These are phyloP conservation scores for Lotmaria passim DNA, from an alignment of 208 protist species.

Conservation along the genomic window DNA sequence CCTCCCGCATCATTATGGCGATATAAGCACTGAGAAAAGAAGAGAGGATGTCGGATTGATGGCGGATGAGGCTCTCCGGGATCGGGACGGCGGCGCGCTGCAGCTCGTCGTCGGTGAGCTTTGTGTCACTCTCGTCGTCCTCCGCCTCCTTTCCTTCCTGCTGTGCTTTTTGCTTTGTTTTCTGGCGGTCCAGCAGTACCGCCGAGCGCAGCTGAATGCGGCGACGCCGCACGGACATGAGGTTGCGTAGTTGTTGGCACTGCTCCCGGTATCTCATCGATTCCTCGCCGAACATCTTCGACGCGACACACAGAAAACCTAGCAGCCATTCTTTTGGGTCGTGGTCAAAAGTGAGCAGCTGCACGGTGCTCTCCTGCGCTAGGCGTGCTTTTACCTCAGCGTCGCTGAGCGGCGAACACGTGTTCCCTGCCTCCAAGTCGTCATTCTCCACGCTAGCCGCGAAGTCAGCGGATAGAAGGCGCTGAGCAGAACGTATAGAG, in stretches of 20 bases:
- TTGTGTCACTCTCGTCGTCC: conserved; percentile 3
- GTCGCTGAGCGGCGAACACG: too few species aligned
- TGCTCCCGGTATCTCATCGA: background rate
- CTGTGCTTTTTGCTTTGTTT: too few species aligned
- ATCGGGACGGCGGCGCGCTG: conserved; percentile 1
- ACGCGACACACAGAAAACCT: background rate
- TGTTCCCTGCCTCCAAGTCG: background rate
- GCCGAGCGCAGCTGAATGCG: conserved; percentile 15
- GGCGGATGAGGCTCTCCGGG: conserved; percentile 7
- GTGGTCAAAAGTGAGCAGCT: conserved; percentile 17
- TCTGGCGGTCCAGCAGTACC: background rate
- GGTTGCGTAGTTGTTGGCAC: background rate
- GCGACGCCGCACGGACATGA: conserved; percentile 8
- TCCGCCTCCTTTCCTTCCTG: background rate
- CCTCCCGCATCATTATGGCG: conserved; percentile 1
- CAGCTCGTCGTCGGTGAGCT: background rate
- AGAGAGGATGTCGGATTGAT: background rate
- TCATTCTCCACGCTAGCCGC: background rate
- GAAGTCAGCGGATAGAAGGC: background rate
- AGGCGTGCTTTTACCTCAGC: background rate
- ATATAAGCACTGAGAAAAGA: conserved; percentile 23
- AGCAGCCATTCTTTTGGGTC: conserved; percentile 15
- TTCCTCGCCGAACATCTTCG: conserved; percentile 7
- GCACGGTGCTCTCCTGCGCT: conserved; percentile 1
- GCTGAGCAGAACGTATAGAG: background rate